These are phyloP conservation scores for Alternaria sp. DNA, from an alignment of 2,329 filamentous ascomycete genomes.

Conservation along the genomic window DNA sequence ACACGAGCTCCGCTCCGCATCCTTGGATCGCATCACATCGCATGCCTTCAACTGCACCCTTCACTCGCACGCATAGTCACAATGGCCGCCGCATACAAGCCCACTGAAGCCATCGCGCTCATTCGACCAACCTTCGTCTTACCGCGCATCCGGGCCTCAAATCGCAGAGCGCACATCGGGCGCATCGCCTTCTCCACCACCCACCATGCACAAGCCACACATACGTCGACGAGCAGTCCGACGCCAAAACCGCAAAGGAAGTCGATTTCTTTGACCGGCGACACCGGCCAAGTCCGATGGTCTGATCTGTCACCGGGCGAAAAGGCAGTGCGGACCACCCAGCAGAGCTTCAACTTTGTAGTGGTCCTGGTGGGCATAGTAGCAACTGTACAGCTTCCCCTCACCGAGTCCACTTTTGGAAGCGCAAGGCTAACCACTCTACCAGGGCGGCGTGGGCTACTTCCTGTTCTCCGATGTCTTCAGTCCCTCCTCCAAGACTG, in stretches of 20 bases:
- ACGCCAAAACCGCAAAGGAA: conserved; percentile 62
- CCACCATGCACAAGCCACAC: conserved; percentile 32
- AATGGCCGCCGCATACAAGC: conserved; percentile 41
- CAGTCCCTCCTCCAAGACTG: conserved; percentile 76
- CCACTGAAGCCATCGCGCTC: conserved; percentile 39
- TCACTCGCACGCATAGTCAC: conserved; percentile 9
- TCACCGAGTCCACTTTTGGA: background rate
- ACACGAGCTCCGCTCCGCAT: conserved; percentile 16
- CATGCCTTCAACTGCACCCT: background rate
- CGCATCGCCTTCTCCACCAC: conserved; percentile 38
- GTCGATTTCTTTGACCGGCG: conserved; percentile 82
- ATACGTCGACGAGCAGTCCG: conserved; percentile 30
- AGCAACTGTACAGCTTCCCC: conserved; percentile 67
- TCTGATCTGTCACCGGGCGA: conserved; percentile 74
- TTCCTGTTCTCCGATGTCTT: conserved; percentile 48
- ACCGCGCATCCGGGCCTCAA: conserved; percentile 25
- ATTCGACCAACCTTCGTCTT: conserved; percentile 33
- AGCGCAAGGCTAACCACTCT: background rate
- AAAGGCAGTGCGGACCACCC: conserved; percentile 83
- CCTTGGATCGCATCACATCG: background rate
- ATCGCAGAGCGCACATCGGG: conserved; percentile 6
- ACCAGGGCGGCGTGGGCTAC: conserved; percentile 71
- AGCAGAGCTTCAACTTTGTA: conserved; percentile 88
- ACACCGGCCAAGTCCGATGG: conserved; percentile 85
- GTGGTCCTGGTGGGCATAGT: conserved; percentile 76